phyloP scores from a whole-genome alignment of 495 filamentous ascomycete genomes.

The Rusavskia elegans region DNA sequence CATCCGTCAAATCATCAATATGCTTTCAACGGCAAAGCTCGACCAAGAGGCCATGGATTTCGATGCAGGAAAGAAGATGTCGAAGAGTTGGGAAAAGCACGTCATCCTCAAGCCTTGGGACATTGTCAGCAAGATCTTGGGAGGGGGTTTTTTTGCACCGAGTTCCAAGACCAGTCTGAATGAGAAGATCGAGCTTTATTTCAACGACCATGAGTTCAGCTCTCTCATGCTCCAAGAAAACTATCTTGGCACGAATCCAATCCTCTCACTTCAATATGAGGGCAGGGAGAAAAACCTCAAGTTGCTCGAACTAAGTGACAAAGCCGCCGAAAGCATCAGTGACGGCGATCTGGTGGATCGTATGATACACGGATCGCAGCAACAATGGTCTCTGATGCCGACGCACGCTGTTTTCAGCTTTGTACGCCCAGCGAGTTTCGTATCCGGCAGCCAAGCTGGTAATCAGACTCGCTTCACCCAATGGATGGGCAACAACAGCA shows the following conservation, averaged over 20 bases:
- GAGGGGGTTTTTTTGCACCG: slow-evolving; percentile 66
- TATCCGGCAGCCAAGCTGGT: slow-evolving; percentile 55
- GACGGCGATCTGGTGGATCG: slow-evolving; percentile 93
- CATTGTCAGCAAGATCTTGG: slow-evolving; percentile 83
- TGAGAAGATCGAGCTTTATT: slow-evolving; percentile 97
- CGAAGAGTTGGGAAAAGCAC: slow-evolving; percentile 96
- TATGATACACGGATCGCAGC: slow-evolving; percentile 96
- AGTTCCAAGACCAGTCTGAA: slow-evolving; percentile 74
- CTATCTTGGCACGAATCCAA: slow-evolving; percentile 70
- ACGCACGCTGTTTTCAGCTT: slow-evolving; percentile 95
- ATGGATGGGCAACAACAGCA: slow-evolving; percentile 94
- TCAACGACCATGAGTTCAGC: slow-evolving; percentile 97
- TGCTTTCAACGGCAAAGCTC: slow-evolving; percentile 85
- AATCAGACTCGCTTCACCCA: slow-evolving; percentile 51
- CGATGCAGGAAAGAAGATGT: slow-evolving; percentile 76
- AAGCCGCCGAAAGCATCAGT: slow-evolving; percentile 87
- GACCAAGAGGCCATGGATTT: slow-evolving; percentile 66
- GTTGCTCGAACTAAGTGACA: slow-evolving; percentile 63
- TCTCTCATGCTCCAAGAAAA: slow-evolving; percentile 97
- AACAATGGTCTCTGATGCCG: slow-evolving; percentile 97
- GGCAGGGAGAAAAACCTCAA: slow-evolving; percentile 61
- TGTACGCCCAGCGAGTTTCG: slow-evolving; percentile 77
- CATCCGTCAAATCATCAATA: slow-evolving; percentile 97
- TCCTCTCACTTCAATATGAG: slow-evolving; percentile 35
- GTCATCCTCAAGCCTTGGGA: slow-evolving; percentile 96